These are phyloP conservation scores for Smittium culicis DNA, from an alignment of 371 early-diverging fungal species.

Conservation along the genomic window DNA sequence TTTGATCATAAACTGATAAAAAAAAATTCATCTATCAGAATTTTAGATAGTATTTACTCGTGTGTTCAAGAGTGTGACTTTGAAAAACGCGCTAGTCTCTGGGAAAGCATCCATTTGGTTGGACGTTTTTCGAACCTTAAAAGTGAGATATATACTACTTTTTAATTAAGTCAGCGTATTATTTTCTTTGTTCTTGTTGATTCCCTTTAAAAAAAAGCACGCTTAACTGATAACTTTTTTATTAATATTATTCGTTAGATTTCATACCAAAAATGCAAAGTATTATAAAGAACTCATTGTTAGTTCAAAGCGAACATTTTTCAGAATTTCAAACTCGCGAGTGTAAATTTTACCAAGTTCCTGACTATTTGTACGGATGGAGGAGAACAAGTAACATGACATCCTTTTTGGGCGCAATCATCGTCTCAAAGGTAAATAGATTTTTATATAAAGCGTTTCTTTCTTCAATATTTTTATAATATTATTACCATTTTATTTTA, in stretches of 20 bases:
- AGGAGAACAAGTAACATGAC: constrained; percentile 21
- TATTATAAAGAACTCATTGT: constrained; percentile 22
- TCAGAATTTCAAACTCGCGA: constrained; percentile 28
- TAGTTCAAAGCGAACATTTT: constrained; percentile 31
- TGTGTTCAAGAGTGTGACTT: constrained; percentile 54
- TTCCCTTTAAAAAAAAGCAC: too few species aligned
- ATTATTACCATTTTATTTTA: too few species aligned
- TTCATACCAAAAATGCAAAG: constrained; percentile 13
- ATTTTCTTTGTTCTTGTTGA: too few species aligned
- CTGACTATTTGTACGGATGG: constrained; percentile 33
- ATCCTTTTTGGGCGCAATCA: constrained; percentile 30
- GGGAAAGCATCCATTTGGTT: constrained; percentile 52
- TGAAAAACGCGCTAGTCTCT: constrained; percentile 57
- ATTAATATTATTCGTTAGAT: too few species aligned
- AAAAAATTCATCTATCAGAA: constrained; percentile 24
- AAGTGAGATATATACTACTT: constrained; percentile 16
- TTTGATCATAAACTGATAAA: constrained; percentile 37
- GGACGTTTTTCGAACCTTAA: constrained; percentile 25
- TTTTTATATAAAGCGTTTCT: too few species aligned
- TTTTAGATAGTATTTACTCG: constrained; percentile 50
- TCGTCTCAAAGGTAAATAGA: constrained; percentile 19
- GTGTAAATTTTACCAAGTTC: constrained; percentile 19
- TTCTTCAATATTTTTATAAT: too few species aligned
- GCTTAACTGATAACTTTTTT: too few species aligned
- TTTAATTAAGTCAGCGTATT: constrained; percentile 3